These are phyloP conservation scores for Populus hybrid DNA, from an alignment of 441 rosid genomes.

Conservation along the genomic window DNA sequence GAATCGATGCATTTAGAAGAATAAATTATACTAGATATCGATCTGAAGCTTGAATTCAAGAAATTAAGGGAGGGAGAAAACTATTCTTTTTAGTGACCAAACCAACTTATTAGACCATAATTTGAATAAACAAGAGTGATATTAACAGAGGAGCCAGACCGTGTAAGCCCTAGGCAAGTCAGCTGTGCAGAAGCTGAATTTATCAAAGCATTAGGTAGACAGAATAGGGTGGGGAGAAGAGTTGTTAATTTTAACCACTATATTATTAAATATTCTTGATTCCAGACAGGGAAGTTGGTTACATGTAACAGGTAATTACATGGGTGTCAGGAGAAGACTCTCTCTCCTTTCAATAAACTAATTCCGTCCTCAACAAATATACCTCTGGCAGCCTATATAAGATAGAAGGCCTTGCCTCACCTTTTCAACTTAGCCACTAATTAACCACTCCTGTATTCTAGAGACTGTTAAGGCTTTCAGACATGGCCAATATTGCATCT, in stretches of 20 bases:
- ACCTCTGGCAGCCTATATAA: not conserved
- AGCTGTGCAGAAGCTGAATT: no score
- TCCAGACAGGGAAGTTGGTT: not conserved
- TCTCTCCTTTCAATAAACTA: not conserved
- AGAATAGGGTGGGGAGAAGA: not conserved
- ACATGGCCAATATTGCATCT: constrained; percentile 23
- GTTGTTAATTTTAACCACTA: not conserved
- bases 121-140: no score
- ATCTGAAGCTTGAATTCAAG: no score
- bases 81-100: no score
- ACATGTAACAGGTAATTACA: not conserved
- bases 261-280: not conserved
- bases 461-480: not conserved
- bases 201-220: not conserved
- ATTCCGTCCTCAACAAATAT: not conserved
- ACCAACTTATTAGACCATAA: no score
- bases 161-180: not conserved
- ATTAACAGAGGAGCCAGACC: no score
- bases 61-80: no score
- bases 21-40: no score
- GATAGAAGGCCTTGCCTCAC: not conserved
- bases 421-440: not conserved
- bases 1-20: no score
- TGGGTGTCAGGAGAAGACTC: not conserved
- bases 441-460: not conserved